A percentile compares a stretch with the other conserved stretches of the same genome.
Conservation (phyloP, 2,329 filamentous ascomycete genomes). For the Talaromyces atroroseus region DNA sequence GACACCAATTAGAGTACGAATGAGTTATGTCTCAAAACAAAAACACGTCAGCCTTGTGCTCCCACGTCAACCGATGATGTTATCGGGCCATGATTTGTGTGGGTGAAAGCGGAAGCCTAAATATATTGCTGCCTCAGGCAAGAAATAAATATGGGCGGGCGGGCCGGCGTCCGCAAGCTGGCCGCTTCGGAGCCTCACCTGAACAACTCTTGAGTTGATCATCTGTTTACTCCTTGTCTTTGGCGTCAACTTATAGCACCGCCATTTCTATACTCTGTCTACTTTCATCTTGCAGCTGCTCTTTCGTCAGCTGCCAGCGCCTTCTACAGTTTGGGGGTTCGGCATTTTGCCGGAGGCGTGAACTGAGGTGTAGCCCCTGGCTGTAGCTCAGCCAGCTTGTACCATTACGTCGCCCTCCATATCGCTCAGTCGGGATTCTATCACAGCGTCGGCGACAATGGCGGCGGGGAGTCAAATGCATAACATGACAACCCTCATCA, state of each 20-base stretch:
- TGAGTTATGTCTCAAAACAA: not conserved
- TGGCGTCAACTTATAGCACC: not conserved
- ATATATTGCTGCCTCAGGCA: conserved; percentile 1
- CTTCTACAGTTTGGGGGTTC: not conserved
- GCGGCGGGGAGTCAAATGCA: conserved; percentile 76
- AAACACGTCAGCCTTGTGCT: not conserved
- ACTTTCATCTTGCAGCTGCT: not conserved
- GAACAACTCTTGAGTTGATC: not conserved
- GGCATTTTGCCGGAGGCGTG: not conserved
- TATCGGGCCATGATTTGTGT: not conserved
- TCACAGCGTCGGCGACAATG: conserved; percentile 45
- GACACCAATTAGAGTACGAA: not conserved
- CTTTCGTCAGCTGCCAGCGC: not conserved
- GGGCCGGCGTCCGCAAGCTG: not conserved
- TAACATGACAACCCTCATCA: conserved; percentile 94
- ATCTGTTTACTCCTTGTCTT: not conserved
- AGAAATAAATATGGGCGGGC: not conserved
- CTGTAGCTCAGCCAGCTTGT: not conserved
- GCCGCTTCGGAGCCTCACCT: conserved; percentile 7
- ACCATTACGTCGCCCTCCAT: not conserved
- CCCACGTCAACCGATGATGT: not conserved
- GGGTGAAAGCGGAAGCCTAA: not conserved
- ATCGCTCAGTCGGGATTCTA: not conserved
- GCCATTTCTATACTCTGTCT: not conserved
- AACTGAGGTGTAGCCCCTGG: not conserved